Conservation (phyloP, 2,329 filamentous ascomycete genomes). For the Hysterium pulicare region DNA sequence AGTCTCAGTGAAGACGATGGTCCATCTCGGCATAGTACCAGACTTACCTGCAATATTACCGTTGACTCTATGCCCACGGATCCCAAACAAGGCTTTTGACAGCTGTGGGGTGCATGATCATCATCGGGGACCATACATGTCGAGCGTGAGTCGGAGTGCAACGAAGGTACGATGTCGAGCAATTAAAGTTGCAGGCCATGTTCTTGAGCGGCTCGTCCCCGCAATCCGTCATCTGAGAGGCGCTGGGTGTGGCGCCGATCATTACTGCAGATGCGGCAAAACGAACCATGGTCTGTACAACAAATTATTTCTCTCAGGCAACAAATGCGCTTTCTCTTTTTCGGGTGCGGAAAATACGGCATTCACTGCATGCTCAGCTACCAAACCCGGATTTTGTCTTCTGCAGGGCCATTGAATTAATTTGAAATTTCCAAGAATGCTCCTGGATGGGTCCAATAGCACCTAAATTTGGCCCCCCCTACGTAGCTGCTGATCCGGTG, state of each 20-base stretch:
- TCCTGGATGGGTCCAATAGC: neutral
- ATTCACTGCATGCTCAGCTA: conserved; percentile 7
- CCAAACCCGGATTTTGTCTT: conserved; percentile 8
- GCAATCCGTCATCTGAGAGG: conserved; percentile 12
- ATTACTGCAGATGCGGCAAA: conserved; percentile 22
- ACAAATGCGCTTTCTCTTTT: conserved; percentile 9
- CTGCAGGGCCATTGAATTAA: conserved; percentile 9
- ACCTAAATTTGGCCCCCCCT: neutral
- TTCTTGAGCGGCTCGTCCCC: conserved; percentile 17
- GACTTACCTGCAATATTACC: neutral
- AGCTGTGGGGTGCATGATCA: too few relatives aligned
- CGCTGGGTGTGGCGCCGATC: conserved; percentile 22
- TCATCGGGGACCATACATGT: too few relatives aligned
- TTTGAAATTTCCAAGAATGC: neutral
- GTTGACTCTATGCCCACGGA: too few relatives aligned
- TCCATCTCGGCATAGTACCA: neutral
- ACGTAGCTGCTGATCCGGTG: neutral
- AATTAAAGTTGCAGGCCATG: conserved; percentile 21
- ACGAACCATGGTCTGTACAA: conserved; percentile 20
- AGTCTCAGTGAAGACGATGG: neutral
- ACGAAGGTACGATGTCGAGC: conserved; percentile 6
- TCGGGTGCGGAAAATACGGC: conserved; percentile 11
- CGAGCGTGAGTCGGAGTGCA: too few relatives aligned
- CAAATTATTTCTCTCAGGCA: conserved; percentile 12
- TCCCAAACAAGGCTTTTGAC: too few relatives aligned